Evolutionary conservation across 177 flowering plant species (phyloP), one percentile per base, ranked within the genome.

Genomic region (Vitis hybrid): DNA sequence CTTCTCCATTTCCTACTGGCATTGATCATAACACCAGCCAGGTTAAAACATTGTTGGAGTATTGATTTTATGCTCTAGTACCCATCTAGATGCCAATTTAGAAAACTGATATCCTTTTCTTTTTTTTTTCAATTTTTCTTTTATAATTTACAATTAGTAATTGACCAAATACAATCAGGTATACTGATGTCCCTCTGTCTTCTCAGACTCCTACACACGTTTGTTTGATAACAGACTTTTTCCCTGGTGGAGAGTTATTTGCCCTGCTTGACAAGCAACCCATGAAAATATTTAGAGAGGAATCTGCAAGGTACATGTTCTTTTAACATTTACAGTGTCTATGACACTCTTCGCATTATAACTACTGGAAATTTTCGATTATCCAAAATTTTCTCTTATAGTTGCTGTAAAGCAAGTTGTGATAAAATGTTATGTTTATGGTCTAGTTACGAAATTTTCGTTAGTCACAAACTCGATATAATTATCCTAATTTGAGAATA

Each of bases 151-250:
- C 4, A 62, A 55, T 1, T 19, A 54, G 7, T 62, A 11, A 45
- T 54, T 26, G 50, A 48, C 57, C 54, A 11, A 23, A 21, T 49
- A 8, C 45, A 17, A 12, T 56, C 30, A 56, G 17, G 55, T 39
- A 39, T 39, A 39, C 6, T 39, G 45, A 7, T 4, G 6, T 5
- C 63, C 55, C 71, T 69, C 50, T 67, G 9, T 78, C 62, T 75
- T 51, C 57, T 75, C 92, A 95, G 99, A 95, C 99, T 69, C 59
- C 91, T 72, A 91, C 98, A 71, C 99, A 95, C 62, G 93, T 95
- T 78, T 95, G 99, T 85, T 80, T 95, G 88, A 92, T 95, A 76
- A 92, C 98, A 18, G 99, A 95, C 84, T 95, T 95, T 70, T 95
- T 89, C 76, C 79, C 88, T 73, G 99, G 99, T 62, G 98, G 99